These are phyloP conservation scores for Dimocarpus longan DNA, from an alignment of 345 rosid species.

Conservation along the genomic window DNA sequence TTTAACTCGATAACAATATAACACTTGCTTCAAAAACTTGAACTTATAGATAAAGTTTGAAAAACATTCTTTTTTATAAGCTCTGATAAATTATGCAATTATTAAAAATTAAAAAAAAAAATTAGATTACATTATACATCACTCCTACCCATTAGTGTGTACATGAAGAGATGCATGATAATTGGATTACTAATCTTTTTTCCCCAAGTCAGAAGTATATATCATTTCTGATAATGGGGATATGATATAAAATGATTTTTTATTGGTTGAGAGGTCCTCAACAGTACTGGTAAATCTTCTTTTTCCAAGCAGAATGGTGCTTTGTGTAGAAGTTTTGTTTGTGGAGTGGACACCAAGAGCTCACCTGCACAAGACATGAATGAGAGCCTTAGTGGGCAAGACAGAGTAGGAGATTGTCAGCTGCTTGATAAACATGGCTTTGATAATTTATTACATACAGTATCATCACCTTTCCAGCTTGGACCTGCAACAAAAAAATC, in stretches of 20 bases:
- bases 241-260: background rate
- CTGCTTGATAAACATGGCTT: conserved; percentile 9
- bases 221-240: conserved; percentile 5
- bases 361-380: background rate
- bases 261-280: conserved; percentile 36
- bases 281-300: conserved; percentile 32
- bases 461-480: conserved; percentile 25
- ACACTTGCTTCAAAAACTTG: too few relatives aligned
- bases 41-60: background rate
- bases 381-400: conserved; percentile 48
- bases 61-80: too few relatives aligned
- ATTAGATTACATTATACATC: background rate
- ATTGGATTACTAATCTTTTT: background rate
- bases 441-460: background rate
- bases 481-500: conserved; percentile 19
- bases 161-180: background rate
- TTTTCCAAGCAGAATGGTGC: conserved; percentile 35
- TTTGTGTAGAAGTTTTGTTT: conserved; percentile 38
- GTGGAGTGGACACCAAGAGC: conserved; percentile 43
- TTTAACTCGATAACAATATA: too few relatives aligned
- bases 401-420: conserved; percentile 32
- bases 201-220: background rate
- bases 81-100: background rate
- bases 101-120: background rate
- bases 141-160: background rate